Conservation (phyloP, 2,329 filamentous ascomycete species). For the Ophiostoma piceae region DNA sequence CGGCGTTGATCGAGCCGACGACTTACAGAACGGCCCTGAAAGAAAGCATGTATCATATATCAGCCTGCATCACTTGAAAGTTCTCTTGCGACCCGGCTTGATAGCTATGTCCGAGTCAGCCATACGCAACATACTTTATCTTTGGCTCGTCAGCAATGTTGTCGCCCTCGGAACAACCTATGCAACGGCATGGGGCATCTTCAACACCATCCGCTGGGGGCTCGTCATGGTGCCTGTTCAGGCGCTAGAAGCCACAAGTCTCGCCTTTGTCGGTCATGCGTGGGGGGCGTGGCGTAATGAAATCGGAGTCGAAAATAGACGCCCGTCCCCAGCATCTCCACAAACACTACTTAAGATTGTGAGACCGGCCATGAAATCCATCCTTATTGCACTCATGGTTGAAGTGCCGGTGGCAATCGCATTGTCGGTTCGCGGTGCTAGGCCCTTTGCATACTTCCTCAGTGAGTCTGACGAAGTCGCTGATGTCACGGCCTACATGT, state of each 20-base stretch:
- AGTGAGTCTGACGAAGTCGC: slow-evolving; percentile 54
- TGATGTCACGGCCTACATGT: slow-evolving; percentile 60
- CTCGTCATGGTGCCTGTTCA: slow-evolving; percentile 68
- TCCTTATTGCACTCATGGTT: slow-evolving; percentile 48
- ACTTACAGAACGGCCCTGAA: background rate
- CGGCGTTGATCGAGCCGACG: background rate
- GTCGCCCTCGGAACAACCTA: slow-evolving; percentile 59
- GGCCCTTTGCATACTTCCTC: slow-evolving; percentile 58
- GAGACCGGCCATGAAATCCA: slow-evolving; percentile 50
- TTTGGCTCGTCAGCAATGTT: slow-evolving; percentile 64
- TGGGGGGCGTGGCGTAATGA: slow-evolving; percentile 52
- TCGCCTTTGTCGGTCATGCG: slow-evolving; percentile 58
- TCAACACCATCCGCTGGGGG: slow-evolving; percentile 69
- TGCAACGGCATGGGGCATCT: slow-evolving; percentile 67
- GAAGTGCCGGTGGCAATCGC: slow-evolving; percentile 60
- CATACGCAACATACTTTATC: slow-evolving; percentile 62
- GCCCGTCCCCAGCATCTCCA: slow-evolving; percentile 14
- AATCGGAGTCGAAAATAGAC: slow-evolving; percentile 27
- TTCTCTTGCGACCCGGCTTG: slow-evolving; percentile 52
- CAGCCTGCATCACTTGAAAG: slow-evolving; percentile 41
- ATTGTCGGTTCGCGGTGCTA: slow-evolving; percentile 54
- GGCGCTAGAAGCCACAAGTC: slow-evolving; percentile 58
- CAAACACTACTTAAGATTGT: slow-evolving; percentile 35
- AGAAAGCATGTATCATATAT: slow-evolving; percentile 30
- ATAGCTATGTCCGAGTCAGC: slow-evolving; percentile 60